Evolutionary conservation across 495 filamentous ascomycete species (phyloP).

Genomic region (Penicillium riverlandense): DNA sequence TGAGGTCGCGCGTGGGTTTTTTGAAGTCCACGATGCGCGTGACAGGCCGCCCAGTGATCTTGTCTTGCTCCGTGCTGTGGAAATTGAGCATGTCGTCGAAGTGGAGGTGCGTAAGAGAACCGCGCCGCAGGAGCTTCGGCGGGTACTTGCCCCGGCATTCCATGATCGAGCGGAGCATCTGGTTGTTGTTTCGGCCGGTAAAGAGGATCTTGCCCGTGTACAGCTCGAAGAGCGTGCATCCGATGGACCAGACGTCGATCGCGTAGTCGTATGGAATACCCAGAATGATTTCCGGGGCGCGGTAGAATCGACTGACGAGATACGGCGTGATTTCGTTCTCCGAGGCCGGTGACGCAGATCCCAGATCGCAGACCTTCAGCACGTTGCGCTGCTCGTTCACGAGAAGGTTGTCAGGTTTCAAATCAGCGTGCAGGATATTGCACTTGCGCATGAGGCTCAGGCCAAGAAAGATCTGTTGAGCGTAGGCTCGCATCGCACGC

Average conservation of each 20-base stretch:
- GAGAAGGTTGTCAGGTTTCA: constrained; percentile 96
- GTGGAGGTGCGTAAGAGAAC: constrained; percentile 63
- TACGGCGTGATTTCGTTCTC: constrained; percentile 92
- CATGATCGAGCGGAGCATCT: constrained; percentile 94
- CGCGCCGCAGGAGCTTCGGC: constrained; percentile 75
- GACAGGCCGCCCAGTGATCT: constrained; percentile 71
- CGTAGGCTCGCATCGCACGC: constrained; percentile 77
- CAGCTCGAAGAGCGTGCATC: constrained; percentile 92
- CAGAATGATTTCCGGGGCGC: constrained; percentile 92
- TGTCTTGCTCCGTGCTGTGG: constrained; percentile 77
- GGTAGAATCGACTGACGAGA: constrained; percentile 93
- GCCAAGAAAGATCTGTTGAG: constrained; percentile 89
- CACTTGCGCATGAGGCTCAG: constrained; percentile 79
- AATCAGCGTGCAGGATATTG: constrained; percentile 88
- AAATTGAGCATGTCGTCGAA: constrained; percentile 88
- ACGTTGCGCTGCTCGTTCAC: constrained; percentile 78
- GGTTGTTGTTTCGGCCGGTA: constrained; percentile 90
- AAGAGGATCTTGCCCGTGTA: constrained; percentile 98
- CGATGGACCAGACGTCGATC: constrained; percentile 96
- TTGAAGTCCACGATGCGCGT: constrained; percentile 64
- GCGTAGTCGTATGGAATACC: constrained; percentile 92
- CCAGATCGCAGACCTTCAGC: constrained; percentile 92
- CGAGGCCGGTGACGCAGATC: constrained; percentile 81
- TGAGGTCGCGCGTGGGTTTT: constrained; percentile 77
- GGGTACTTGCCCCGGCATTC: constrained; percentile 92